Evolutionary conservation across 441 rosid genomes (phyloP).

Genomic region (Arabidopsis hybrid): DNA sequence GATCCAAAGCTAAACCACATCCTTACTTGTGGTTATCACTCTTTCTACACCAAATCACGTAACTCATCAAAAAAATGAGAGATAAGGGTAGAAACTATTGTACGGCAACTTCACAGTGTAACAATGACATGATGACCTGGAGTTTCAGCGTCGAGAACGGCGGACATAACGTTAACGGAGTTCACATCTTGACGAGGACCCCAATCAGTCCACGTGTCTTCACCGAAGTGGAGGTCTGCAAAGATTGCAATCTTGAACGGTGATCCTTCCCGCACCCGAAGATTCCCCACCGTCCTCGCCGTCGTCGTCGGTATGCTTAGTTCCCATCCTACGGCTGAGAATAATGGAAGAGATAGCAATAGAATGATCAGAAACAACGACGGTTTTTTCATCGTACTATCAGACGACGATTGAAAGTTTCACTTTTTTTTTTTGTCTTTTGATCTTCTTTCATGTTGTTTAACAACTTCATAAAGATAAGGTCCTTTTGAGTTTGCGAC

Average conservation of each 20-base stretch:
- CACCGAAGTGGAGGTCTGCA: constrained; percentile 87
- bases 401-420: background rate
- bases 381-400: background rate
- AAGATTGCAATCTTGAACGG: constrained; percentile 67
- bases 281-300: constrained; percentile 38
- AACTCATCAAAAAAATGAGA: background rate
- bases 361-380: constrained; percentile 21
- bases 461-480: background rate
- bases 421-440: background rate
- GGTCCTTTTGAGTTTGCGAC: constrained; percentile 11
- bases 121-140: constrained; percentile 52
- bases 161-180: constrained; percentile 65
- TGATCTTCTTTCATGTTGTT: too few relatives aligned
- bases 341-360: constrained; percentile 13
- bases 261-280: constrained; percentile 42
- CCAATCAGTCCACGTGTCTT: constrained; percentile 79
- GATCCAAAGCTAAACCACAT: too few relatives aligned
- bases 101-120: background rate
- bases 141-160: constrained; percentile 62
- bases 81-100: background rate
- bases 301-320: constrained; percentile 21
- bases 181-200: constrained; percentile 73
- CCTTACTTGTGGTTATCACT: too few relatives aligned
- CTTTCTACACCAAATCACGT: too few relatives aligned
- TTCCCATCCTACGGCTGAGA: constrained; percentile 39